These are phyloP conservation scores for Naganishia vaughanmartiniae DNA, from an alignment of 768 basidiomycete genomes.

Conservation along the genomic window DNA sequence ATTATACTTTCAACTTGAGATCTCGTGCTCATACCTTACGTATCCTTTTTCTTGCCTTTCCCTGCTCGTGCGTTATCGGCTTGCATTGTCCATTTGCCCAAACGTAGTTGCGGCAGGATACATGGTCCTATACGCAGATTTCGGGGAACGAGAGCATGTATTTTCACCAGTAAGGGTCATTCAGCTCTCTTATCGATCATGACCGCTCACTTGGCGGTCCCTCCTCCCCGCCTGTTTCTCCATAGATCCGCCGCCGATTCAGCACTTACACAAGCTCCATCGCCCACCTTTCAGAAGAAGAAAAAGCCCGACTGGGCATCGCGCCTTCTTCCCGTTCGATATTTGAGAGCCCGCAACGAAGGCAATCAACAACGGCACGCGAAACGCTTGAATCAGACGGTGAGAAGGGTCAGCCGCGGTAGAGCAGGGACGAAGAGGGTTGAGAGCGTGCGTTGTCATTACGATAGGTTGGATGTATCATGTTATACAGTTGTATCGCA, in stretches of 20 bases:
- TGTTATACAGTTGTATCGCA: conserved; percentile 6
- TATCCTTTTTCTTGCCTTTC: neutral
- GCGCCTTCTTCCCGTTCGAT: neutral
- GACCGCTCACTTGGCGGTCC: neutral
- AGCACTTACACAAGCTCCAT: conserved; percentile 11
- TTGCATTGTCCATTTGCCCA: neutral
- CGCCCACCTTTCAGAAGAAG: conserved; percentile 19
- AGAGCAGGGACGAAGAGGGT: neutral
- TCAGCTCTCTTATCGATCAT: neutral
- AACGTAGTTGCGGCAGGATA: conserved; percentile 21
- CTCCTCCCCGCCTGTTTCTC: too few relatives aligned
- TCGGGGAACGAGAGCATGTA: conserved; percentile 25
- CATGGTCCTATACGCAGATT: conserved; percentile 26
- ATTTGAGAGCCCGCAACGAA: conserved; percentile 19
- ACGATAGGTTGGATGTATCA: neutral
- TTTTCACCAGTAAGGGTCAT: conserved; percentile 26
- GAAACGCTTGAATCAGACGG: conserved; percentile 4
- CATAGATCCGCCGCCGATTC: conserved; percentile 28
- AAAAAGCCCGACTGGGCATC: conserved; percentile 18
- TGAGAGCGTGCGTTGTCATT: neutral
- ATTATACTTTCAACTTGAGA: neutral
- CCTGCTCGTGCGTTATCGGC: neutral
- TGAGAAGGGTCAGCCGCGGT: conserved; percentile 11
- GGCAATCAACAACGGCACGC: neutral
- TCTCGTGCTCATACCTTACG: conserved; percentile 8